Base-by-base conservation (phyloP, 2,329 filamentous ascomycete species). In the Xylaria hypoxylon region DNA sequence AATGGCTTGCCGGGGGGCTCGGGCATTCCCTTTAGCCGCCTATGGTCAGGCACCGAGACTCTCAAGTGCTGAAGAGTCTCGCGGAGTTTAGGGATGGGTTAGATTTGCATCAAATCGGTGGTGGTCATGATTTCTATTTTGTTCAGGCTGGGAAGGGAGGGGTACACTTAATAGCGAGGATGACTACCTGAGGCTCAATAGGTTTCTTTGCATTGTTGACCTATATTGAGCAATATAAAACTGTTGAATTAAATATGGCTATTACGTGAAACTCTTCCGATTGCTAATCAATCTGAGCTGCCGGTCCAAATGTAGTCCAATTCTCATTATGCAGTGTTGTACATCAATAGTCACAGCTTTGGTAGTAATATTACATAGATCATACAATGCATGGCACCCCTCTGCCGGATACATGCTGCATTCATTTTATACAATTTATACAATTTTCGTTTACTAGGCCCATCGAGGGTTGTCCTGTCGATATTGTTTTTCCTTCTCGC, bases 31-130 rank as follows among this genome's bases (percentile, higher is more conserved):
- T n/a, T 55, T 72, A 71, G 74, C 75, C 75, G 74, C 77, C 69
- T 59, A 45, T n/a, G 57, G 57, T 76, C 53, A 71, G 73, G 69
- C 59, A 71, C 22, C 77, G 79, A 79, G 82, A 81, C 79, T 73
- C 82, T 86, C 85, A 87, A 87, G 85, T 81, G 85, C 85, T 87
- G 85, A 86, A 79, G 78, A 72, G 82, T 84, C 83, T 84, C 83
- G 79, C 62, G 73, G 78, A 73, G 74, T 78, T 76, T 69, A 65
- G 52, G 63, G 50, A 63, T 35, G 38, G 60, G 31, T 13, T 19
- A 26, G 22, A 2, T 51, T 44, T 7, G 6, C n/a, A 35, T 38
- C 26, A 38, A 2, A 38, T 19, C 7, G 24, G 40, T 3, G n/a
- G n/a, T 19, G n/a, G 13, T 33, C n/a, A 22, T 28, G 24, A 31